Evolutionary conservation across 1,284 basidiomycete species (phyloP).

Genomic region (Lignosus rhinocerotis): DNA sequence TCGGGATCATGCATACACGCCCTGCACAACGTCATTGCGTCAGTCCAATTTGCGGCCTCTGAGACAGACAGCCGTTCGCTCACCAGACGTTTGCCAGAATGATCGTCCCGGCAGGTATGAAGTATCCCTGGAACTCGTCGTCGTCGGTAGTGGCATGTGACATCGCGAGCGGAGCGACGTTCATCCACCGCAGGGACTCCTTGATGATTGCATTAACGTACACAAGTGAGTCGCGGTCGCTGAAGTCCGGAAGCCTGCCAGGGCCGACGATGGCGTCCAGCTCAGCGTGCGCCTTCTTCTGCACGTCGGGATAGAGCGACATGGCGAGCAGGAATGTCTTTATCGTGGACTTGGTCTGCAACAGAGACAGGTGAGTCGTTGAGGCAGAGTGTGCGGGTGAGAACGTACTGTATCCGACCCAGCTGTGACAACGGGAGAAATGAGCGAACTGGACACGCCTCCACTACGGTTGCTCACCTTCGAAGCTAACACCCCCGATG

Average conservation of each 20-base stretch:
- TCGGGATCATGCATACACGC: slow-evolving; percentile 21
- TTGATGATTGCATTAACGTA: slow-evolving; percentile 27
- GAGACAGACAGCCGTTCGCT: neutral
- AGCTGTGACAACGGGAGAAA: too few relatives aligned
- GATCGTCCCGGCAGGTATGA: slow-evolving; percentile 25
- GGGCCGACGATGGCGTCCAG: slow-evolving; percentile 29
- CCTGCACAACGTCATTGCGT: slow-evolving; percentile 11
- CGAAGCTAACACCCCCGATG: neutral
- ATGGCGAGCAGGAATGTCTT: slow-evolving; percentile 35
- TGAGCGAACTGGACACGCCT: too few relatives aligned
- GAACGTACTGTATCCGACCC: too few relatives aligned
- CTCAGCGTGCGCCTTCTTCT: slow-evolving; percentile 31
- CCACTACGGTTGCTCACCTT: too few relatives aligned
- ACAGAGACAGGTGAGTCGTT: too few relatives aligned
- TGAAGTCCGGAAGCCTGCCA: slow-evolving; percentile 25
- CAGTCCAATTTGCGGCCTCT: neutral
- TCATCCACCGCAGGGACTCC: slow-evolving; percentile 25
- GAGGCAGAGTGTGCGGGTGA: too few relatives aligned
- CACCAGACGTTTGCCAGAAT: slow-evolving; percentile 25
- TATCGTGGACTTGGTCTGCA: slow-evolving; percentile 3
- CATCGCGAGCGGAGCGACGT: slow-evolving; percentile 15
- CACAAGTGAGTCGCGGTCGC: slow-evolving; percentile 14
- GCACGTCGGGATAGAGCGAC: slow-evolving; percentile 37
- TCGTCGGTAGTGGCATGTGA: slow-evolving; percentile 11
- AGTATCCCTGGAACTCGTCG: slow-evolving; percentile 21